Conservation (phyloP, 768 basidiomycete species). For the Boletus coccyginus region DNA sequence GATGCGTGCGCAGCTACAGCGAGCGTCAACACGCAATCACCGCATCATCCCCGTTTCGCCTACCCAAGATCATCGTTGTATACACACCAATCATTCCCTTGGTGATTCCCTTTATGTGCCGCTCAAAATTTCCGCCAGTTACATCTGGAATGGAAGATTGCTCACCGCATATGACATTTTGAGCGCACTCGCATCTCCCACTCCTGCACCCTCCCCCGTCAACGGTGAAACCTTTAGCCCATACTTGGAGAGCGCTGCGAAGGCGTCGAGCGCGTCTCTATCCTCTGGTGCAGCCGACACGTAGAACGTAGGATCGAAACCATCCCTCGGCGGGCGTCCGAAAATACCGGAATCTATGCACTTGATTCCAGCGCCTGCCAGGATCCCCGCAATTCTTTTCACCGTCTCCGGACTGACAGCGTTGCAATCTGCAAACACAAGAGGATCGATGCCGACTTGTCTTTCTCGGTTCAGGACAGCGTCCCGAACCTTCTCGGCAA, state of each 20-base stretch:
- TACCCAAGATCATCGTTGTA: conserved; percentile 57
- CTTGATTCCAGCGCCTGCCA: conserved; percentile 36
- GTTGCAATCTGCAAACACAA: conserved; percentile 56
- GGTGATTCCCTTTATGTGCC: conserved; percentile 44
- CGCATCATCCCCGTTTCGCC: conserved; percentile 7
- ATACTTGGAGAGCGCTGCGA: conserved; percentile 39
- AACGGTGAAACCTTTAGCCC: conserved; percentile 48
- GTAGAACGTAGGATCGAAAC: conserved; percentile 54
- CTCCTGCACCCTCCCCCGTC: conserved; percentile 44
- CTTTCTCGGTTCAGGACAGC: not conserved
- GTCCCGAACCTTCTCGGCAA: conserved; percentile 36
- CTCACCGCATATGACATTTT: conserved; percentile 65
- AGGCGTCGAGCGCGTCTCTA: conserved; percentile 34
- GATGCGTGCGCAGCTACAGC: conserved; percentile 49
- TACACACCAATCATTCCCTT: conserved; percentile 54
- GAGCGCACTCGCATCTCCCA: conserved; percentile 59
- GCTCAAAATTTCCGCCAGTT: not conserved
- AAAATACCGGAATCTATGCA: conserved; percentile 60
- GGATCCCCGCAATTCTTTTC: conserved; percentile 45
- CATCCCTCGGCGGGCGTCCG: conserved; percentile 49
- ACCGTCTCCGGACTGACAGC: conserved; percentile 53
- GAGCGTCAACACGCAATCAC: not conserved
- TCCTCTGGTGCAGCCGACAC: conserved; percentile 41
- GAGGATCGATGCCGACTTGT: not conserved
- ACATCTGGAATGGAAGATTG: conserved; percentile 5